These are phyloP conservation scores for Corinectria fuckeliana DNA, from an alignment of 2,329 filamentous ascomycete genomes.

Conservation along the genomic window DNA sequence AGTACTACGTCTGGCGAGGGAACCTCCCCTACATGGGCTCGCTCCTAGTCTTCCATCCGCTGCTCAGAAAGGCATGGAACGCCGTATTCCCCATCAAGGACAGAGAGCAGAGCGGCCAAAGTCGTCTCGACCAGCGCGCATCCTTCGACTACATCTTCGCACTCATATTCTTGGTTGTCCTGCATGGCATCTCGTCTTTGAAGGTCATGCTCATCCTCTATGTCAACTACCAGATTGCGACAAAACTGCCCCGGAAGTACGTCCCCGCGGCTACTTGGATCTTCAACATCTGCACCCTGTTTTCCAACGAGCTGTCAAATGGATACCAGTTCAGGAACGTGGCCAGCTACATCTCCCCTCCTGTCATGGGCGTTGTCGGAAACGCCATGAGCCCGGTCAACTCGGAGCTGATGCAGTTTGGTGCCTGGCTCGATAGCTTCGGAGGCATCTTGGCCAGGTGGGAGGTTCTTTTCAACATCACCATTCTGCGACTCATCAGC, in stretches of 20 bases:
- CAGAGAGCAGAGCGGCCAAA: constrained; percentile 54
- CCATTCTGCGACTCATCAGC: constrained; percentile 88
- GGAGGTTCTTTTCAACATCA: constrained; percentile 98
- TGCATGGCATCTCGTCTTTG: constrained; percentile 85
- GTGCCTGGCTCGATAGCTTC: constrained; percentile 75
- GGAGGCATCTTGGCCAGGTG: constrained; percentile 87
- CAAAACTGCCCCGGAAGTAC: constrained; percentile 69
- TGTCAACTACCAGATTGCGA: constrained; percentile 82
- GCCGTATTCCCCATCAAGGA: constrained; percentile 49
- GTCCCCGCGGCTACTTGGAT: constrained; percentile 83
- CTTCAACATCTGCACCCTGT: constrained; percentile 86
- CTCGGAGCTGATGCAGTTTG: constrained; percentile 63
- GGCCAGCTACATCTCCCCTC: constrained; percentile 56
- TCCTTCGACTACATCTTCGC: constrained; percentile 87
- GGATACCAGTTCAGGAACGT: constrained; percentile 78
- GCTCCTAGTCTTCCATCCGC: constrained; percentile 78
- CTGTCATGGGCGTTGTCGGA: constrained; percentile 40
- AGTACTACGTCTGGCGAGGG: constrained; percentile 83
- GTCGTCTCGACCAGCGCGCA: constrained; percentile 70
- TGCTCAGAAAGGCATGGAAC: constrained; percentile 78
- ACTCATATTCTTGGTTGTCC: constrained; percentile 73
- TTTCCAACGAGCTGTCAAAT: constrained; percentile 83
- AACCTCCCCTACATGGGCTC: constrained; percentile 83
- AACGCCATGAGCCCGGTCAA: constrained; percentile 38
- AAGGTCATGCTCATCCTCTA: constrained; percentile 85